Conservation (phyloP, 2,329 filamentous ascomycete species). For the Fusarium nematophilum region DNA sequence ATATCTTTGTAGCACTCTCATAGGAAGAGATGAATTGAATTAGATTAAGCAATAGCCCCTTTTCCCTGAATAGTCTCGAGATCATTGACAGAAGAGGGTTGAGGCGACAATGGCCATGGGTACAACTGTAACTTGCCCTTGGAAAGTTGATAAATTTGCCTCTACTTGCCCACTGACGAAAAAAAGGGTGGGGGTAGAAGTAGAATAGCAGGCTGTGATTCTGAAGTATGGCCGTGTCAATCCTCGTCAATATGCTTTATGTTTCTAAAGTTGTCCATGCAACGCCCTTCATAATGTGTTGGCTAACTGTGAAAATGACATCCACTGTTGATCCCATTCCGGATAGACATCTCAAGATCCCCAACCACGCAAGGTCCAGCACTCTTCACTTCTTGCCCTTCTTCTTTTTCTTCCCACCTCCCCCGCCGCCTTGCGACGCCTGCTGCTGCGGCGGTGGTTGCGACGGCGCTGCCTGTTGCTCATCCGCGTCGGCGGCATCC, state of each 20-base stretch:
- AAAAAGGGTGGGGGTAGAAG: too few relatives aligned
- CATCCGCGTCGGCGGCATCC: constrained; percentile 50
- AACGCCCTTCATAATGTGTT: background rate
- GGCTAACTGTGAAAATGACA: too few relatives aligned
- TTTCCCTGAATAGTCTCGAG: too few relatives aligned
- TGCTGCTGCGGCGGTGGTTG: constrained; percentile 40
- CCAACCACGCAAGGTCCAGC: background rate
- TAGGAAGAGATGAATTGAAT: constrained; percentile 35
- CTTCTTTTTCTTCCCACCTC: constrained; percentile 70
- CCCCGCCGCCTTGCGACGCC: constrained; percentile 47
- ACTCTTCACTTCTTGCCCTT: constrained; percentile 60
- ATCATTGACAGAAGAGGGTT: too few relatives aligned
- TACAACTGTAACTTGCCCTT: background rate
- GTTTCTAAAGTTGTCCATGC: background rate
- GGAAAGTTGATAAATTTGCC: background rate
- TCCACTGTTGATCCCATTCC: background rate
- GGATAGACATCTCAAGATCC: background rate
- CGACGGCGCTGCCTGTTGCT: constrained; percentile 44
- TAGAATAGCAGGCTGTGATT: too few relatives aligned
- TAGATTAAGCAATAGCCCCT: constrained; percentile 15
- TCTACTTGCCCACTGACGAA: too few relatives aligned
- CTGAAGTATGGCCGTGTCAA: too few relatives aligned
- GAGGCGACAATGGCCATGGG: too few relatives aligned
- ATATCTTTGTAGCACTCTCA: constrained; percentile 39
- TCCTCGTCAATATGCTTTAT: background rate